Base-by-base conservation (phyloP, 257 asterid species). In the Penstemon davidsonii region DNA sequence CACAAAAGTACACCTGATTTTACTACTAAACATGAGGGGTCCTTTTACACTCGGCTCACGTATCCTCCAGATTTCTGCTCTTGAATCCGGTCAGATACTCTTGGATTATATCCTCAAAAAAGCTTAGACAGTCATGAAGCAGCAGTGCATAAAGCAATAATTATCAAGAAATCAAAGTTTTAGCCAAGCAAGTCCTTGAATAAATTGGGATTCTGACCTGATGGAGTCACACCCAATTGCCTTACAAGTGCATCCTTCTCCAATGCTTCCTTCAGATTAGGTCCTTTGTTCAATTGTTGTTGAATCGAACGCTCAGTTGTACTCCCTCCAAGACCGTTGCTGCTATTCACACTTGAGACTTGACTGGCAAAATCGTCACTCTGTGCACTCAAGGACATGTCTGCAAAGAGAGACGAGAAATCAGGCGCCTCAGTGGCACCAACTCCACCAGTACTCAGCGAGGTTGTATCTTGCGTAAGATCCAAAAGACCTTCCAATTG, bases 401-500 rank as follows among this genome's bases (percentile, higher is more conserved):
- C 95, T 1, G 87, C 80, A 70, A 83, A 88, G 19, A 84, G 75
- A 18, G 99, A 85, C 78, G 71, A 65, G 62, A 90, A 64, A 77
- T 93, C 92, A 52, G 87, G 82, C 13, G 83, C 72, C 71, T 78
- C 83, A 13, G 78, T 54, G 7, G 74, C 66, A 47, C 76, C 59
- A 71, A n/a, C 79, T 73, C 74, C 82, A 46, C 64, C 82, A 65
- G 81, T 71, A 57, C 51, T 76, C 55, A 61, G 66, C 43, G 82
- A 77, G 46, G 84, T 49, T 61, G 80, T 49, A 42, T 80, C 87
- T 64, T 80, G 85, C 10, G 81, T 71, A 38, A 83, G 74, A 51
- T 87, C 97, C 9, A 94, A 85, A 72, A 94, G 96, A 64, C 95
- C 93, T 78, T 88, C 97, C 79, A 91, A 83, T 70, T 91, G 95